Conservation (phyloP, 192 early-diverging fungal genomes). For the Dissophora globulifera region DNA sequence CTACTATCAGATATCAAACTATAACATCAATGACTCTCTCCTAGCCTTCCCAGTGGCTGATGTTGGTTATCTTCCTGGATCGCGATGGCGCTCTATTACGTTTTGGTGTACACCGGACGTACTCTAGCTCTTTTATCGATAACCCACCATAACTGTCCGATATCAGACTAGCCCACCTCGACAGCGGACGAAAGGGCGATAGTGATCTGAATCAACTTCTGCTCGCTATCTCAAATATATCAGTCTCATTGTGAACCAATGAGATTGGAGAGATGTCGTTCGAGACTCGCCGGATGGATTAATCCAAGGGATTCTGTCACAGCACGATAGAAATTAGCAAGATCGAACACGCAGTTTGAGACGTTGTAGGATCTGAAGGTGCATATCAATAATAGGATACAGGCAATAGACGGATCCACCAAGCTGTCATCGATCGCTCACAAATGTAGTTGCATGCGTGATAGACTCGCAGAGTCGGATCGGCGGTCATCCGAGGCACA, state of each 20-base stretch:
- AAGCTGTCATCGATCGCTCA: slow-evolving; percentile 29
- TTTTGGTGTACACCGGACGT: no score
- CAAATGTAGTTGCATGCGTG: slow-evolving; percentile 10
- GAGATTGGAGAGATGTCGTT: neutral
- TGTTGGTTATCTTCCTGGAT: no score
- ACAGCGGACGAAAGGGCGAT: neutral
- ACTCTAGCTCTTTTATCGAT: no score
- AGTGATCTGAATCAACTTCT: slow-evolving; percentile 3
- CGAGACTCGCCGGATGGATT: neutral
- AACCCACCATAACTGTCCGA: slow-evolving; percentile 13
- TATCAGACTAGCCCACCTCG: slow-evolving; percentile 8
- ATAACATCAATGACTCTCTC: slow-evolving; percentile 10
- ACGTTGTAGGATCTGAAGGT: slow-evolving; percentile 4
- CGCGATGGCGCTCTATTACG: no score
- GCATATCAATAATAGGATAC: neutral
- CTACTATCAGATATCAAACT: slow-evolving; percentile 31
- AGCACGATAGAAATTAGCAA: slow-evolving; percentile 12
- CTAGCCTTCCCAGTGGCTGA: slow-evolving; percentile 21
- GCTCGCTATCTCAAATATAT: slow-evolving; percentile 14
- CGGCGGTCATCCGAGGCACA: slow-evolving; percentile 19
- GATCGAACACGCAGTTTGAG: slow-evolving; percentile 13
- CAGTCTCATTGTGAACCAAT: slow-evolving; percentile 4
- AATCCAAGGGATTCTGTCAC: slow-evolving; percentile 22
- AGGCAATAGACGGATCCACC: slow-evolving; percentile 16
- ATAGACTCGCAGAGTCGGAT: slow-evolving; percentile 16